Conservation (phyloP, 2,329 filamentous ascomycete genomes). For the Fusarium pseudoanthophilum region DNA sequence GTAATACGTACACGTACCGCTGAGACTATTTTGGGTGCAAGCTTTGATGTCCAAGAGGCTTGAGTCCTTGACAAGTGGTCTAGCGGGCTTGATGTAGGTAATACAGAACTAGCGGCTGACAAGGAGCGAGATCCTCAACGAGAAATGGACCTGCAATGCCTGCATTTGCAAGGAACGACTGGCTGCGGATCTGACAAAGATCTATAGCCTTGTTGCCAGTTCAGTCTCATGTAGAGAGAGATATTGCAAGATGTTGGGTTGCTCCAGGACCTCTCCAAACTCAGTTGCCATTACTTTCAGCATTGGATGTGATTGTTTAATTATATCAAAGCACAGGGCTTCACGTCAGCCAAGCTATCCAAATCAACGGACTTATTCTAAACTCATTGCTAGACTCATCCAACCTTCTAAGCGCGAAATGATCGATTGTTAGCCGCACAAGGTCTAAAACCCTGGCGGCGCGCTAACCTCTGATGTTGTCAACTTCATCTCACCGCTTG, state of each 20-base stretch:
- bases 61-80: slow-evolving; percentile 9
- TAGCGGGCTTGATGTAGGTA: slow-evolving; percentile 18
- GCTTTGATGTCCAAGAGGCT: slow-evolving; percentile 27
- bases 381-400: slow-evolving; percentile 17
- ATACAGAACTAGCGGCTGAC: slow-evolving; percentile 22
- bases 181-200: slow-evolving; percentile 36
- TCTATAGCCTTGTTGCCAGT: slow-evolving; percentile 14
- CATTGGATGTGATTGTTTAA: neutral
- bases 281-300: neutral
- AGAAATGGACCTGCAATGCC: slow-evolving; percentile 12
- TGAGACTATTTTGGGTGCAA: slow-evolving; percentile 32
- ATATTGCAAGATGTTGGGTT: neutral
- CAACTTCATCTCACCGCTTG: slow-evolving; percentile 41
- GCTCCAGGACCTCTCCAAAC: neutral
- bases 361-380: slow-evolving; percentile 8
- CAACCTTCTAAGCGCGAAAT: slow-evolving; percentile 22
- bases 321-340: slow-evolving; percentile 1
- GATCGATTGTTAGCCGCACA: slow-evolving; percentile 35
- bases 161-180: slow-evolving; percentile 24
- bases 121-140: slow-evolving; percentile 21
- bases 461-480: slow-evolving; percentile 30
- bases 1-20: slow-evolving; percentile 14
- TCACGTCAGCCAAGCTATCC: slow-evolving; percentile 6
- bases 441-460: slow-evolving; percentile 30
- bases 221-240: slow-evolving; percentile 7